Conservation (phyloP, 495 filamentous ascomycete species). For the Talaromyces trachyspermus region DNA sequence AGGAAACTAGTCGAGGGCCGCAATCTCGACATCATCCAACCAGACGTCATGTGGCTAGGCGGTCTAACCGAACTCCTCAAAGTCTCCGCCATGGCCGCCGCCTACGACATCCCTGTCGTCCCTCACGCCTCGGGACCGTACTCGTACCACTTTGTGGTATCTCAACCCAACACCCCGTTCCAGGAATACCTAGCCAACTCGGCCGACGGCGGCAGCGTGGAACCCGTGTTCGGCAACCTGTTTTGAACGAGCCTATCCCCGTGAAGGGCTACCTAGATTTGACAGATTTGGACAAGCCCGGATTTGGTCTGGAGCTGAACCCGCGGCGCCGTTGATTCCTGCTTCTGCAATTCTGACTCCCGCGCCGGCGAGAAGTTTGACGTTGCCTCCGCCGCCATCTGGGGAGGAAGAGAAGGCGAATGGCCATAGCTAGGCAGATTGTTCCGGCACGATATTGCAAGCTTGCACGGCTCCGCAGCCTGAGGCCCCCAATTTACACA, state of each 20-base stretch:
- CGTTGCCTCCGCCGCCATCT: conserved; percentile 23
- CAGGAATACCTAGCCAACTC: conserved; percentile 93
- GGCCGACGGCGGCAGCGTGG: conserved; percentile 76
- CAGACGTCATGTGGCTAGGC: conserved; percentile 94
- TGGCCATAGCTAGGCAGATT: no score
- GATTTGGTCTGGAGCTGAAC: conserved; percentile 83
- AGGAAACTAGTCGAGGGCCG: conserved; percentile 87
- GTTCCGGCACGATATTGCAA: no score
- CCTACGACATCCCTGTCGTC: conserved; percentile 91
- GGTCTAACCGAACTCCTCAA: conserved; percentile 88
- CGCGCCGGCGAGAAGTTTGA: conserved; percentile 55
- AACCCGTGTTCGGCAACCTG: conserved; percentile 85
- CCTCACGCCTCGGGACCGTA: conserved; percentile 88
- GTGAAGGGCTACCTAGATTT: conserved; percentile 72
- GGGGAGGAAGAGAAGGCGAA: conserved; percentile 23
- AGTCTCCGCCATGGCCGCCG: conserved; percentile 78
- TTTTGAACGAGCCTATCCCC: conserved; percentile 89
- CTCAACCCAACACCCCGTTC: conserved; percentile 84
- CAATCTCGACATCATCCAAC: conserved; percentile 88
- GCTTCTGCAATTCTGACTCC: conserved; percentile 64
- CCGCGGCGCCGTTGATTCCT: conserved; percentile 71
- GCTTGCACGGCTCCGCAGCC: no score
- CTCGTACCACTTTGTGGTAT: conserved; percentile 90
- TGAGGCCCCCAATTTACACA: no score
- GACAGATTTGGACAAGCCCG: conserved; percentile 75